Evolutionary conservation across 2,329 filamentous ascomycete genomes (phyloP).

Genomic region (Fusarium neocosmosporiellum): DNA sequence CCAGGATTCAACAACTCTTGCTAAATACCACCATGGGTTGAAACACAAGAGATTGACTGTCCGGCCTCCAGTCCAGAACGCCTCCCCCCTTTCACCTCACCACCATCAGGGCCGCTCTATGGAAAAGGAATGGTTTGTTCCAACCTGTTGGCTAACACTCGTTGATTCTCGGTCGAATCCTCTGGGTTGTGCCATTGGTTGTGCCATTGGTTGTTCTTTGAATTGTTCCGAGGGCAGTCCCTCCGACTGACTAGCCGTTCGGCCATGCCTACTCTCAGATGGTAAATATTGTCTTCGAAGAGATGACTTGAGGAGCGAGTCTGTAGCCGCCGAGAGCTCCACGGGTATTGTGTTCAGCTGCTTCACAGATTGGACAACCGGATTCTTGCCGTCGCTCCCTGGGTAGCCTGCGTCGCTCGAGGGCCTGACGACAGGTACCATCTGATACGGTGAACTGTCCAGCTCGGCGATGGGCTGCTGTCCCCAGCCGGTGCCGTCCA

Average conservation of each 20-base stretch:
- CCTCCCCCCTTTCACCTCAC: background rate
- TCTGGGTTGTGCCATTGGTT: background rate
- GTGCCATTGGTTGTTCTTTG: background rate
- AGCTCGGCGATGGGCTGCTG: slow-evolving; percentile 22
- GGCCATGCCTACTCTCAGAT: background rate
- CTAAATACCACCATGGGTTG: background rate
- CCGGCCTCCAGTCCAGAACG: background rate
- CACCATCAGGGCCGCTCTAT: background rate
- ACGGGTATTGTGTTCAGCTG: slow-evolving; percentile 21
- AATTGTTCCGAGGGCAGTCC: background rate
- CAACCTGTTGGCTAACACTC: background rate
- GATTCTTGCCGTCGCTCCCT: background rate
- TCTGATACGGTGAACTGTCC: slow-evolving; percentile 16
- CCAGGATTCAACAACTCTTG: background rate
- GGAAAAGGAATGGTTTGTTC: background rate
- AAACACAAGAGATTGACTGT: background rate
- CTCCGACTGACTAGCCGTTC: background rate
- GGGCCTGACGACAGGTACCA: slow-evolving; percentile 4
- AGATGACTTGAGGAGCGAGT: background rate
- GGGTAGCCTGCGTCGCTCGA: background rate
- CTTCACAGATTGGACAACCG: background rate
- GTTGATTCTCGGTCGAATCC: background rate
- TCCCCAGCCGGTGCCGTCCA: background rate
- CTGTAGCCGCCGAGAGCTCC: slow-evolving; percentile 13
- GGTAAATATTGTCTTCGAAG: background rate